phyloP scores from a whole-genome alignment of 306 rosid species.

The Mimosa bimucronata region DNA sequence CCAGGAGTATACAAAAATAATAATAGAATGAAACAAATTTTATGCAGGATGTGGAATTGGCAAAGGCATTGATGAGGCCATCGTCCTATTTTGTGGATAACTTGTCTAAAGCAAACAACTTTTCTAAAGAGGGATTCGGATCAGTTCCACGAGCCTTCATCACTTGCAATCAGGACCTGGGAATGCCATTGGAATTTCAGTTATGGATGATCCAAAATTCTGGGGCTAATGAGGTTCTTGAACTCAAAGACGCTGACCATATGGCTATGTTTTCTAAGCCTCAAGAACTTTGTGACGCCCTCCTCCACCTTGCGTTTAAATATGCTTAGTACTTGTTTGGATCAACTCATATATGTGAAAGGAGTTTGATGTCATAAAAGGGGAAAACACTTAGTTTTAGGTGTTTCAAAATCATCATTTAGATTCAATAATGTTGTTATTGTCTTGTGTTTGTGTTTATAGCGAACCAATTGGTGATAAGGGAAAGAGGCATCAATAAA shows the following conservation, averaged over 20 bases:
- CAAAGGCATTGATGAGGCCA: slow-evolving; percentile 44
- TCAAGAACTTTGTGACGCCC: slow-evolving; percentile 42
- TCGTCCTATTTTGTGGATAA: slow-evolving; percentile 53
- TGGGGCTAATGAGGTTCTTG: slow-evolving; percentile 44
- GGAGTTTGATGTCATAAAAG: too few relatives aligned
- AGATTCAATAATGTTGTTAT: too few relatives aligned
- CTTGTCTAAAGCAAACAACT: slow-evolving; percentile 37
- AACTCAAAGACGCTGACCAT: slow-evolving; percentile 60
- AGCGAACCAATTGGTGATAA: too few relatives aligned
- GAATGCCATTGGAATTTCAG: slow-evolving; percentile 37
- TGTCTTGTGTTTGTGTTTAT: too few relatives aligned
- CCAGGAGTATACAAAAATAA: too few relatives aligned
- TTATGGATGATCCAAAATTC: slow-evolving; percentile 59
- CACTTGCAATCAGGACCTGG: slow-evolving; percentile 46
- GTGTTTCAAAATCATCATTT: too few relatives aligned
- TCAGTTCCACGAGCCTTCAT: slow-evolving; percentile 44
- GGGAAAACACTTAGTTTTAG: too few relatives aligned
- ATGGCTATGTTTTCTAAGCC: slow-evolving; percentile 56
- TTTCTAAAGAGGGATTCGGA: slow-evolving; percentile 49
- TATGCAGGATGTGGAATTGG: slow-evolving; percentile 63
- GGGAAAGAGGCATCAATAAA: too few relatives aligned
- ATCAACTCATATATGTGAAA: too few relatives aligned
- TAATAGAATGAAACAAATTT: too few relatives aligned
- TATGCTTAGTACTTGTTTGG: not conserved
- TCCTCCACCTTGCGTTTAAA: slow-evolving; percentile 19